A percentile compares a stretch with the other conserved stretches of the same genome.
phyloP scores from a whole-genome alignment of 2,329 filamentous ascomycete species.

The Chaetomiaceae sp. region DNA sequence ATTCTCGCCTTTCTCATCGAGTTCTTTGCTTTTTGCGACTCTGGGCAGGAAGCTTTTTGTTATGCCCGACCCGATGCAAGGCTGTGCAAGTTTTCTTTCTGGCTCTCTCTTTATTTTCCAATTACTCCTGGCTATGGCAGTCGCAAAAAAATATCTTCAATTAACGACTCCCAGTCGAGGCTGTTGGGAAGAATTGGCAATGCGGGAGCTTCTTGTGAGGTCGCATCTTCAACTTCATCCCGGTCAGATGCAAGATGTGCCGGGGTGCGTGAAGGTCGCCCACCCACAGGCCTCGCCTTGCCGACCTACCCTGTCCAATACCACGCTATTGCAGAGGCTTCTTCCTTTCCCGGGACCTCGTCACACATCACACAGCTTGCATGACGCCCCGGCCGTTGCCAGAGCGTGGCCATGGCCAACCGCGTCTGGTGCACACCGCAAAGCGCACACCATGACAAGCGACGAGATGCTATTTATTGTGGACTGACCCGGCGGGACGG shows the following conservation, averaged over 20 bases:
- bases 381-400: not conserved
- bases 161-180: too few relatives aligned
- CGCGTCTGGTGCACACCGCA: not conserved
- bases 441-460: not conserved
- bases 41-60: too few relatives aligned
- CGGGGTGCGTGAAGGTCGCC: not conserved
- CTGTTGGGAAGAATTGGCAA: too few relatives aligned
- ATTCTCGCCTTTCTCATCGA: too few relatives aligned
- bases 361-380: slow-evolving; percentile 14
- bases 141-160: too few relatives aligned
- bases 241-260: not conserved
- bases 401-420: not conserved
- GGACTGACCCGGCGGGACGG: slow-evolving; percentile 2
- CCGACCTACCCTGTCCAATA: slow-evolving; percentile 12
- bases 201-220: too few relatives aligned
- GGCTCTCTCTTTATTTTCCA: too few relatives aligned
- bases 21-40: too few relatives aligned
- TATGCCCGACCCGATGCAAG: too few relatives aligned
- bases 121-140: too few relatives aligned
- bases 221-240: too few relatives aligned
- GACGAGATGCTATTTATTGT: slow-evolving; percentile 5
- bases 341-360: slow-evolving; percentile 3
- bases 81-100: too few relatives aligned
- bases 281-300: slow-evolving; percentile 13
- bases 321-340: not conserved